Evolutionary conservation across 2,329 filamentous ascomycete species (phyloP).

Genomic region (Neoscytalidium dimidiatum): DNA sequence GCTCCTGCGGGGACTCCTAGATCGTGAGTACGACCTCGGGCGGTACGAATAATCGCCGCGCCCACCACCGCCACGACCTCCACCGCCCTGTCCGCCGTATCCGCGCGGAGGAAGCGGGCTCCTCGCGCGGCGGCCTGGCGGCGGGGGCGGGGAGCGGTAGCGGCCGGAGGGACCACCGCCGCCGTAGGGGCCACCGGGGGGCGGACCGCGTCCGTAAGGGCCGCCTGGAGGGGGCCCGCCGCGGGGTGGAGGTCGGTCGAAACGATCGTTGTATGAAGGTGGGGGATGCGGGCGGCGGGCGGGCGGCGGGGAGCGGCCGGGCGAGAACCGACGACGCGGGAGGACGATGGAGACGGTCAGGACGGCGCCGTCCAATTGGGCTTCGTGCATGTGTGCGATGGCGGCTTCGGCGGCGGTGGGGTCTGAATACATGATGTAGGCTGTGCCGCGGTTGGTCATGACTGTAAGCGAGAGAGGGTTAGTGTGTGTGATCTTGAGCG

Average conservation of each 20-base stretch:
- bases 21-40: slow-evolving; percentile 29
- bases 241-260: slow-evolving; percentile 27
- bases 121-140: not conserved
- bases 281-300: slow-evolving; percentile 57
- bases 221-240: slow-evolving; percentile 25
- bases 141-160: slow-evolving; percentile 19
- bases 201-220: slow-evolving; percentile 22
- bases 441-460: slow-evolving; percentile 87
- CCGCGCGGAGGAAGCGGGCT: slow-evolving; percentile 6
- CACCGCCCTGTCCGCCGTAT: not conserved
- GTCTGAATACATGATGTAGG: slow-evolving; percentile 82
- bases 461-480: slow-evolving; percentile 53
- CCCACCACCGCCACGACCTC: not conserved
- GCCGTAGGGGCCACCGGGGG: slow-evolving; percentile 47
- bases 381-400: slow-evolving; percentile 96
- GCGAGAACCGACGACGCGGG: slow-evolving; percentile 77
- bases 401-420: slow-evolving; percentile 81
- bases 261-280: slow-evolving; percentile 25
- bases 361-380: slow-evolving; percentile 80
- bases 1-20: slow-evolving; percentile 9
- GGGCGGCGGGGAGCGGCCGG: slow-evolving; percentile 66
- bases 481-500: not conserved
- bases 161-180: slow-evolving; percentile 23
- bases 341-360: slow-evolving; percentile 89
- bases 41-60: slow-evolving; percentile 31